Evolutionary conservation across 306 rosid genomes (phyloP).

Genomic region (Sicyos baderoa): DNA sequence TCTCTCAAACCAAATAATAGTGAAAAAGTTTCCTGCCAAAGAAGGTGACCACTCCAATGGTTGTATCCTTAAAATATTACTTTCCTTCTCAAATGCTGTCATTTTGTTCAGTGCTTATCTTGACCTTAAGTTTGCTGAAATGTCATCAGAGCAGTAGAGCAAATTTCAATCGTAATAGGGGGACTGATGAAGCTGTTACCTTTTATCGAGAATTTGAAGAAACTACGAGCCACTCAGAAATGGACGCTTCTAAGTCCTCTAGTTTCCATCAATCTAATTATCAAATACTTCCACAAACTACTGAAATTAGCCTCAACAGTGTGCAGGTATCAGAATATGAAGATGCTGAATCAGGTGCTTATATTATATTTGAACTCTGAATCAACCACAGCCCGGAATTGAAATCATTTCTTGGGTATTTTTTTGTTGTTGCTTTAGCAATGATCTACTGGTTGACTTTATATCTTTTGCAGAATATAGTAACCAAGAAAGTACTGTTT

Average conservation of each 20-base stretch:
- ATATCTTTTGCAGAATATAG: conserved; percentile 43
- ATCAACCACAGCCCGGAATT: neutral
- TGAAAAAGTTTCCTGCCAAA: neutral
- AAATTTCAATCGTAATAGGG: conserved; percentile 25
- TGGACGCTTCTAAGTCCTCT: conserved; percentile 43
- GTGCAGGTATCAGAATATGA: conserved; percentile 59
- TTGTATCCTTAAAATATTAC: neutral
- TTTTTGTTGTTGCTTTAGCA: neutral
- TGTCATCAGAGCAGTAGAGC: conserved; percentile 55
- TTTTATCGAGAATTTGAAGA: no score
- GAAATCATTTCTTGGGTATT: conserved; percentile 7
- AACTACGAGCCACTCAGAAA: conserved; percentile 30
- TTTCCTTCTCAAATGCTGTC: neutral
- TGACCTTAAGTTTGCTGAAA: conserved; percentile 20
- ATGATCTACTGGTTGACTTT: conserved; percentile 18
- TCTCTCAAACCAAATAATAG: neutral
- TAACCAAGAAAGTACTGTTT: conserved; percentile 41
- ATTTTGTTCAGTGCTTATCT: neutral
- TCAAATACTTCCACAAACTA: conserved; percentile 45
- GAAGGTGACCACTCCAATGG: neutral
- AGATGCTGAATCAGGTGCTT: conserved; percentile 73
- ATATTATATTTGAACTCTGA: conserved; percentile 12
- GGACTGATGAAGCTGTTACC: conserved; percentile 9
- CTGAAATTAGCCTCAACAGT: conserved; percentile 54
- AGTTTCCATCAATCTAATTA: conserved; percentile 35